These are phyloP conservation scores for Solanum tacnaense DNA, from an alignment of 257 asterid genomes.

Conservation along the genomic window DNA sequence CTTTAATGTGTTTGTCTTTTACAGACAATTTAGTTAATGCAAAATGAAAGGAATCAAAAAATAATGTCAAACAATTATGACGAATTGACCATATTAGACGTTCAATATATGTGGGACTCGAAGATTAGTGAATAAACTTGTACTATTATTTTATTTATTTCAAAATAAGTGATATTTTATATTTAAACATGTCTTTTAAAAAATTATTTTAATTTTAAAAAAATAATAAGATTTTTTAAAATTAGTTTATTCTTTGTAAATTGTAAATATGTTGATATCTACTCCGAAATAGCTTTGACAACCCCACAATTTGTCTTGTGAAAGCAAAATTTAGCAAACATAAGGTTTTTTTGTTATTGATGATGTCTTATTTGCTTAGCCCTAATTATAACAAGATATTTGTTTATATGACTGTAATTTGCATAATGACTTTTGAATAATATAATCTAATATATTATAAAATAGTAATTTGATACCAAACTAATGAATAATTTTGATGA, in stretches of 20 bases:
- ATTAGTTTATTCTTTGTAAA: no score
- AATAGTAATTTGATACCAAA: no score
- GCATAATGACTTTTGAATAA: no score
- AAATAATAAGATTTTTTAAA: no score
- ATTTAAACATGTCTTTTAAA: no score
- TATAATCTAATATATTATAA: no score
- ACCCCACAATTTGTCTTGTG: not conserved
- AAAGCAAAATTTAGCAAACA: not conserved
- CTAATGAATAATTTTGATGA: no score
- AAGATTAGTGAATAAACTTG: not conserved
- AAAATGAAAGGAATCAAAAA: not conserved
- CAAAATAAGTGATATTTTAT: no score
- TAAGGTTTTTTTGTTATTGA: not conserved
- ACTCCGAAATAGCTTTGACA: not conserved
- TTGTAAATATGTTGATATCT: no score
- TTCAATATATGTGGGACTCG: not conserved
- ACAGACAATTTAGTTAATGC: not conserved
- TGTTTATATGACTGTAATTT: not conserved
- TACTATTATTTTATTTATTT: no score
- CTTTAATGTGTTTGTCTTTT: not conserved
- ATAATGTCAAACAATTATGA: not conserved
- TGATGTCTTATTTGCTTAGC: not conserved
- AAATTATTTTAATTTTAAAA: no score
- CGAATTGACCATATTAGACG: not conserved
- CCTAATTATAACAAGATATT: not conserved